Conservation (phyloP, 768 basidiomycete genomes). For the Coprinopsis marcescibilis region DNA sequence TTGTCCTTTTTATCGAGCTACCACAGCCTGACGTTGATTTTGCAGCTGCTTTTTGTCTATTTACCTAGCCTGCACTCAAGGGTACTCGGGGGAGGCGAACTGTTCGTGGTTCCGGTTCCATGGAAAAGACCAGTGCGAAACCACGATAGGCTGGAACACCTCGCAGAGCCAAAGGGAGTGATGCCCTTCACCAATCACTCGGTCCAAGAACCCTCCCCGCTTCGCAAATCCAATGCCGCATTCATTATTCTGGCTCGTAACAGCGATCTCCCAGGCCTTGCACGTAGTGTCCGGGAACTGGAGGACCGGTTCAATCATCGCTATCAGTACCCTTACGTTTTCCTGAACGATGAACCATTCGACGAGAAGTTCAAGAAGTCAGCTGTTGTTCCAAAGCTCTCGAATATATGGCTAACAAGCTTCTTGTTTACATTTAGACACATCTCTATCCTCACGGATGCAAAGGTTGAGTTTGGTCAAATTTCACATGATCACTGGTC, state of each 20-base stretch:
- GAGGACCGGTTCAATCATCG: conserved; percentile 80
- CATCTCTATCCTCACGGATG: conserved; percentile 22
- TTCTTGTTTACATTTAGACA: conserved; percentile 10
- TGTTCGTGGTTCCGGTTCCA: no score
- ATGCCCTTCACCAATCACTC: background rate
- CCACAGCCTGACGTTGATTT: background rate
- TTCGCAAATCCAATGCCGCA: conserved; percentile 27
- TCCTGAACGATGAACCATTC: conserved; percentile 84
- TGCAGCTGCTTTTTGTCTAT: background rate
- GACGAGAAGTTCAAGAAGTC: conserved; percentile 67
- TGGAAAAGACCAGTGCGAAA: no score
- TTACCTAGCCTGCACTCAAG: background rate
- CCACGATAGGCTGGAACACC: no score
- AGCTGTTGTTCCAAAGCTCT: conserved; percentile 17
- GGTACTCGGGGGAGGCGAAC: background rate
- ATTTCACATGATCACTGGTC: conserved; percentile 70
- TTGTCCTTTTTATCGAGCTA: background rate
- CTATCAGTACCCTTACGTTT: conserved; percentile 80
- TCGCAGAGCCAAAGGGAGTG: background rate
- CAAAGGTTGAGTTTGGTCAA: conserved; percentile 46
- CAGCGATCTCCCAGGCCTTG: conserved; percentile 50
- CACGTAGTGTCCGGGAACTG: conserved; percentile 63
- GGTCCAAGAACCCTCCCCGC: background rate
- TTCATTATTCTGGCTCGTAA: conserved; percentile 58
- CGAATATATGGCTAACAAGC: background rate